Base-by-base conservation (phyloP, 2,329 filamentous ascomycete species). In the Zymoseptoria tritici region DNA sequence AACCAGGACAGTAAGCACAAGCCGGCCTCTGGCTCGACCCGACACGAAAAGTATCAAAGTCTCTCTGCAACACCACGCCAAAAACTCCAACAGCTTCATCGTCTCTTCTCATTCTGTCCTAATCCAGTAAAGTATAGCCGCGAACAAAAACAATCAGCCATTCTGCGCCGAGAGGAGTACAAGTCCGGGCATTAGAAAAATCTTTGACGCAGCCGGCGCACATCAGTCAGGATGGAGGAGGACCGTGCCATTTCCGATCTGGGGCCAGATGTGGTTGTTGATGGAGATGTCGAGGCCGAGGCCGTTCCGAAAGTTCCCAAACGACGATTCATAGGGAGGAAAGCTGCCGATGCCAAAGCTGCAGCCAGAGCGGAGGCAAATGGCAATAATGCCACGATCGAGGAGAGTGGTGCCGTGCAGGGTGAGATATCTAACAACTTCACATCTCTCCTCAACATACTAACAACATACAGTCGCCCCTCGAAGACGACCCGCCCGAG, bases 251-350 rank as follows among this genome's bases (percentile, higher is more conserved):
- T 85, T 62, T 83, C 85, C 31, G 88, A 91, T 69, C 76, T 93
- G 26, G 88, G 88, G 60, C 81, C 88, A 50, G 85, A 85, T 11
- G 81, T 83, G 56, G 84, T 88, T 64, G 84, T 88, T n/a, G 22
- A 57, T 22, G 49, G 58, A 36, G 49, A 85, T 86, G 79, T 76
- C 73, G 81, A 80, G 60, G 74, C 78, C 22, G 75, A 75, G 6
- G 67, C 79, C 20, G 72, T 72, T 1, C 73, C 76, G 54, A 90
- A 82, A 71, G 88, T 93, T 69, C 94, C 94, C 21, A 96, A 90
- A 79, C 92, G 93, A 76, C 85, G 93, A 60, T 99, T 99, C 67
- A 88, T 99, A 19, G 94, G 94, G 29, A 83, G 91, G 66, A 85
- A 87, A 68, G 84, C 89, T 21, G 90, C 89, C 8, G 81, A 85